Percentiles rank a stretch among this genome's conserved stretches.
Conservation (phyloP, 352 stramenopile species). For the Phytophthora chlamydospora region DNA sequence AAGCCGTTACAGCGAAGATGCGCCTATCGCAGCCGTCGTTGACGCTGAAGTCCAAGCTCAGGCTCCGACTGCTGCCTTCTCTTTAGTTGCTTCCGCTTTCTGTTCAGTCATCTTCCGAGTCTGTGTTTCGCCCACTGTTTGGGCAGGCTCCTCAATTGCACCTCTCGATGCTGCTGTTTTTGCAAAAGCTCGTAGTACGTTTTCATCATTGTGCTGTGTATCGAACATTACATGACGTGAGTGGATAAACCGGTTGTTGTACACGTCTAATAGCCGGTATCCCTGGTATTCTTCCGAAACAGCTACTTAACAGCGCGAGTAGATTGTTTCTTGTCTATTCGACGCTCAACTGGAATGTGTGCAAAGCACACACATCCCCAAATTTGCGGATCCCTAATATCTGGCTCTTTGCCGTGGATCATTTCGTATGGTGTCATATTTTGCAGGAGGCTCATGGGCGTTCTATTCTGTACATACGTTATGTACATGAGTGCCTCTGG, state of each 20-base stretch:
- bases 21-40: too few species aligned
- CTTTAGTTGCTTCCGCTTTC: too few species aligned
- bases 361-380: constrained; percentile 14
- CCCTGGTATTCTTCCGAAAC: constrained; percentile 14
- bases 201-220: not conserved
- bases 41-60: too few species aligned
- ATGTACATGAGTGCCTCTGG: constrained; percentile 22
- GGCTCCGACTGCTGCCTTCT: too few species aligned
- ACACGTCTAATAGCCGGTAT: constrained; percentile 1
- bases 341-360: not conserved
- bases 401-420: not conserved
- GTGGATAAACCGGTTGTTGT: constrained; percentile 5
- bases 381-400: not conserved
- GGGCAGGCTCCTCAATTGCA: too few species aligned
- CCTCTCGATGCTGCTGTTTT: too few species aligned
- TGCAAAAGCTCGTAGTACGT: not conserved
- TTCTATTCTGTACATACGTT: constrained; percentile 18
- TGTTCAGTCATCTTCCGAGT: too few species aligned
- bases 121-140: too few species aligned
- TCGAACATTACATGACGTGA: constrained; percentile 6
- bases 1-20: too few species aligned
- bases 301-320: constrained; percentile 12
- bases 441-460: not conserved
- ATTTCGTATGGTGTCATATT: constrained; percentile 11
- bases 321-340: constrained; percentile 15